phyloP scores from a whole-genome alignment of 345 rosid species.

The Eucalyptus leucophloia region DNA sequence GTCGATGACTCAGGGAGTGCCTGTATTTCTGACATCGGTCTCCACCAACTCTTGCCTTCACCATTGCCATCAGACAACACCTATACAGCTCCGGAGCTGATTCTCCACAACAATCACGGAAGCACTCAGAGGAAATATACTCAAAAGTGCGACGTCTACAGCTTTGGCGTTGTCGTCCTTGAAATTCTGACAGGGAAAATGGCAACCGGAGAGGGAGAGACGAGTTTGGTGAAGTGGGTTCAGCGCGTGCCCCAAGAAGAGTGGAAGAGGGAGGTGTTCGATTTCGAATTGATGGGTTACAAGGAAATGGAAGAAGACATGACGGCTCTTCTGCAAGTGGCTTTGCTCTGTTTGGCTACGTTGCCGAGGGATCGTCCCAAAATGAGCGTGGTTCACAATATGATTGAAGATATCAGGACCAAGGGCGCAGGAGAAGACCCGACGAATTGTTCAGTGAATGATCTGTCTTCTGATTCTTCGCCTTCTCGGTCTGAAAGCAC shows the following conservation, averaged over 20 bases:
- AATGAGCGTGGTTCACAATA: conserved; percentile 15
- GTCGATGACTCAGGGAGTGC: conserved; percentile 13
- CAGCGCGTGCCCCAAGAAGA: conserved; percentile 7
- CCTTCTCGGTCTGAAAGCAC: conserved; percentile 13
- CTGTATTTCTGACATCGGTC: conserved; percentile 16
- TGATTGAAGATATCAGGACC: conserved; percentile 22
- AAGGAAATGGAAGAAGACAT: conserved; percentile 24
- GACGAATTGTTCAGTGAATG: conserved; percentile 1
- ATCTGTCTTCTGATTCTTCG: conserved; percentile 20
- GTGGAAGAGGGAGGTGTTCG: conserved; percentile 24
- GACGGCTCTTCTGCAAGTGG: conserved; percentile 23
- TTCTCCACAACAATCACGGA: not conserved
- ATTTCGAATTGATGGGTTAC: conserved; percentile 16
- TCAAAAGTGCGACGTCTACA: conserved; percentile 24
- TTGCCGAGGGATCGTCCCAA: conserved; percentile 27
- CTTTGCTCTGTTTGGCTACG: conserved; percentile 26
- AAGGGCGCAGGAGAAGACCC: conserved; percentile 1
- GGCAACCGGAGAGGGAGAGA: conserved; percentile 18
- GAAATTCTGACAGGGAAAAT: conserved; percentile 28
- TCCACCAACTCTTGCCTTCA: conserved; percentile 14
- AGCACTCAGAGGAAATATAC: not conserved
- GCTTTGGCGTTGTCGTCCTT: conserved; percentile 25
- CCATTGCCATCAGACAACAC: not conserved
- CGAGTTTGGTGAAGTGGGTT: conserved; percentile 23
- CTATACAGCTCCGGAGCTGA: conserved; percentile 13